Evolutionary conservation across 768 basidiomycete species (phyloP).

Genomic region (Termitomyces sp.): DNA sequence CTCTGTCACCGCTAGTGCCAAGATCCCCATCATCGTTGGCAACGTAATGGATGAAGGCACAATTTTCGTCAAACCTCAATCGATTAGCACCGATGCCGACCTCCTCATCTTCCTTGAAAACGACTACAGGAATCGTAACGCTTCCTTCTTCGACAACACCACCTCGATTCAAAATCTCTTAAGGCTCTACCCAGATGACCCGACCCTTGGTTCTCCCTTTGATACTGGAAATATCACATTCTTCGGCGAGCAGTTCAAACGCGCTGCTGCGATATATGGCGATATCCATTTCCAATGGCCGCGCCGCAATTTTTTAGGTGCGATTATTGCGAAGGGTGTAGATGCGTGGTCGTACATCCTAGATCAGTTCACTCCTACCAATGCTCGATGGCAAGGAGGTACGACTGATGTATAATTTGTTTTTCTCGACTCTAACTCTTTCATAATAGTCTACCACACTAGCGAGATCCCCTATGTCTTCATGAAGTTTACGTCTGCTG

Average conservation of each 20-base stretch:
- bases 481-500: conserved; percentile 13
- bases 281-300: conserved; percentile 18
- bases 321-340: conserved; percentile 5
- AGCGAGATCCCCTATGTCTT: conserved; percentile 16
- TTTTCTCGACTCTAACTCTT: neutral
- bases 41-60: conserved; percentile 17
- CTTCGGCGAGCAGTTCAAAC: conserved; percentile 16
- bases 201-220: conserved; percentile 37
- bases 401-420: neutral
- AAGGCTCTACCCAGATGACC: conserved; percentile 33
- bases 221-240: conserved; percentile 37
- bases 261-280: conserved; percentile 15
- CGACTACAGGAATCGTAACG: conserved; percentile 16
- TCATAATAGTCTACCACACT: conserved; percentile 12
- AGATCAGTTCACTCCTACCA: conserved; percentile 8
- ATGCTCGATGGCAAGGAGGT: conserved; percentile 16
- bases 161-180: conserved; percentile 18
- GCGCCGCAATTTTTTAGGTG: conserved; percentile 13
- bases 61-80: conserved; percentile 16
- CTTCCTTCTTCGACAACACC: conserved; percentile 15
- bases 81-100: conserved; percentile 10
- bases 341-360: conserved; percentile 14
- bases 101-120: conserved; percentile 16
- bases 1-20: conserved; percentile 4
- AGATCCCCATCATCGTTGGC: conserved; percentile 16